Conservation (phyloP, 2,329 filamentous ascomycete genomes). For the Albophoma yamanashiensis region DNA sequence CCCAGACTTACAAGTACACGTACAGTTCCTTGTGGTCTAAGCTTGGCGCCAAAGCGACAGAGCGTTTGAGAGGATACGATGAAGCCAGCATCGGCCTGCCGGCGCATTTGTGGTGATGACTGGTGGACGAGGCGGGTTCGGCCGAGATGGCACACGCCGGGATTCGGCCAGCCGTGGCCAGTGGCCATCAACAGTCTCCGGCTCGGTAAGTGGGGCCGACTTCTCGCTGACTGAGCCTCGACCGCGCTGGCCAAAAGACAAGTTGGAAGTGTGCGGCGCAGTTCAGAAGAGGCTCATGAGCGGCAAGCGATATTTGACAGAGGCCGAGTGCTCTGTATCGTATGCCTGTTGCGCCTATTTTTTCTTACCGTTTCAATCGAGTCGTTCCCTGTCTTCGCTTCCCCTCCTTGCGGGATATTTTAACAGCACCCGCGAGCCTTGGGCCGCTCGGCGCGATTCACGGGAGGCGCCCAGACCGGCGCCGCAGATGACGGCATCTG, state of each 20-base stretch:
- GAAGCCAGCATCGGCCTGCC: neutral
- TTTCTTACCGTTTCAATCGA: neutral
- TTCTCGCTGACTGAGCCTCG: neutral
- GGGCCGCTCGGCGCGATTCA: too few species aligned
- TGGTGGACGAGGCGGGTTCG: neutral
- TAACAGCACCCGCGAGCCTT: too few species aligned
- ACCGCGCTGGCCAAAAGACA: neutral
- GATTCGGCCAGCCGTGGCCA: neutral
- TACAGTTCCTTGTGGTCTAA: neutral
- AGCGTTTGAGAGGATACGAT: neutral
- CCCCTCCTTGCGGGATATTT: neutral
- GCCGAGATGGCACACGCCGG: neutral
- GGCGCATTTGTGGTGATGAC: neutral
- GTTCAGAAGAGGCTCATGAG: too few species aligned
- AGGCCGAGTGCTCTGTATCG: neutral
- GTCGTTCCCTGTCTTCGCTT: neutral
- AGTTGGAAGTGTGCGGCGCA: neutral
- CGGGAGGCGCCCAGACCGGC: neutral
- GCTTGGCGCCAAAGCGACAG: neutral
- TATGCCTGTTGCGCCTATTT: neutral
- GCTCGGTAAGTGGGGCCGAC: slow-evolving; percentile 2
- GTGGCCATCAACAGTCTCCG: neutral
- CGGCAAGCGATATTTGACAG: neutral
- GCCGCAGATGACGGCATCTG: neutral
- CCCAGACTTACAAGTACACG: neutral